phyloP scores from a whole-genome alignment of 306 rosid species.

The Ceratonia siliqua region DNA sequence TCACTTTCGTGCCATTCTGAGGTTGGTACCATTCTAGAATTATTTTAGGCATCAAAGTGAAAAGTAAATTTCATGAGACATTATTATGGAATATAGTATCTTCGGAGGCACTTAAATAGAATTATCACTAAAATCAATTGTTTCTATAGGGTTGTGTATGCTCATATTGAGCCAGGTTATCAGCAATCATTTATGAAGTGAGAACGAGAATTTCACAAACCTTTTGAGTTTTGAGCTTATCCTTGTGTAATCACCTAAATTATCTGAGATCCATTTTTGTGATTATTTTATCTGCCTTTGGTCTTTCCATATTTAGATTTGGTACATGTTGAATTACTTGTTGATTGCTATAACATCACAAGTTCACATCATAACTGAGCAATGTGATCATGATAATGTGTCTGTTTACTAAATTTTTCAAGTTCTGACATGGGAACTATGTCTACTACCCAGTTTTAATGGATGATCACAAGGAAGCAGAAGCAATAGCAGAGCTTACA shows the following conservation, averaged over 20 bases:
- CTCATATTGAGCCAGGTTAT: slow-evolving; percentile 16
- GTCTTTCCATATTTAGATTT: slow-evolving; percentile 10
- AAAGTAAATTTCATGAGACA: too few species aligned
- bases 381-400: slow-evolving; percentile 12
- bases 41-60: too few species aligned
- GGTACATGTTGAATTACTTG: slow-evolving; percentile 13
- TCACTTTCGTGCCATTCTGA: too few species aligned
- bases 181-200: slow-evolving; percentile 7
- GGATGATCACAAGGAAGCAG: slow-evolving; percentile 91
- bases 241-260: slow-evolving; percentile 14
- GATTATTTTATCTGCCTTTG: background rate
- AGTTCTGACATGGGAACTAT: slow-evolving; percentile 47
- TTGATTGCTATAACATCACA: background rate
- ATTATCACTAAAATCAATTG: too few species aligned
- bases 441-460: slow-evolving; percentile 71
- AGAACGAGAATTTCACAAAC: background rate
- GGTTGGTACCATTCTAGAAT: too few species aligned
- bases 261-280: background rate
- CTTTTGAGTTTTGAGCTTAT: background rate
- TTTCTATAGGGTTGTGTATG: too few species aligned
- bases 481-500: slow-evolving; percentile 77
- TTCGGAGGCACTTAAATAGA: too few species aligned
- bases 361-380: slow-evolving; percentile 9
- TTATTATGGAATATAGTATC: too few species aligned
- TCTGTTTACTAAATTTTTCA: background rate